These are phyloP conservation scores for Grammothele lineata DNA, from an alignment of 768 basidiomycete genomes.

Conservation along the genomic window DNA sequence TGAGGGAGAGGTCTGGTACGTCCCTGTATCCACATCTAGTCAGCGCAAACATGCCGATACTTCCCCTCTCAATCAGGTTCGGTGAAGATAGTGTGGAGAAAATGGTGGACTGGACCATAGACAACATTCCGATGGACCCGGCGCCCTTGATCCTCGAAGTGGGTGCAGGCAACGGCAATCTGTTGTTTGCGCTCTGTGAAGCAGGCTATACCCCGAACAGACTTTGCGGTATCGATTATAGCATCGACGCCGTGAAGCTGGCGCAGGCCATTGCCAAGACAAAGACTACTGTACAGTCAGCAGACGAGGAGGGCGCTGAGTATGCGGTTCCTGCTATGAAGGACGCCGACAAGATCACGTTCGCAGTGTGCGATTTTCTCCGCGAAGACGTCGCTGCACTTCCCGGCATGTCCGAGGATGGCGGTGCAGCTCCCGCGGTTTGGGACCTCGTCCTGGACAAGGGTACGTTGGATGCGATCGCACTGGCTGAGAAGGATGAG, in stretches of 20 bases:
- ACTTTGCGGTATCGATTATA: slow-evolving; percentile 75
- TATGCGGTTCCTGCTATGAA: not conserved
- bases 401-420: slow-evolving; percentile 10
- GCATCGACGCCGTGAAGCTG: slow-evolving; percentile 63
- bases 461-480: slow-evolving; percentile 87
- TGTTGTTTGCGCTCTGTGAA: slow-evolving; percentile 67
- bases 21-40: not conserved
- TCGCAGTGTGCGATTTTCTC: slow-evolving; percentile 64
- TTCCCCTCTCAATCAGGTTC: slow-evolving; percentile 46
- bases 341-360: slow-evolving; percentile 34
- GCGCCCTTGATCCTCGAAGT: slow-evolving; percentile 60
- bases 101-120: slow-evolving; percentile 71
- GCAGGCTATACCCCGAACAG: slow-evolving; percentile 53
- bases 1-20: slow-evolving; percentile 82
- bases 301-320: slow-evolving; percentile 1
- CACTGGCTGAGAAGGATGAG: slow-evolving; percentile 57
- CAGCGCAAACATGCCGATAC: not conserved
- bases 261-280: slow-evolving; percentile 48
- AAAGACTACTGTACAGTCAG: slow-evolving; percentile 16
- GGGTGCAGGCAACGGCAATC: slow-evolving; percentile 75
- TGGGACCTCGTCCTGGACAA: slow-evolving; percentile 85
- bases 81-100: slow-evolving; percentile 71
- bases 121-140: slow-evolving; percentile 48
- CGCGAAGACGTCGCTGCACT: slow-evolving; percentile 41
- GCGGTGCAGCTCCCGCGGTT: slow-evolving; percentile 10